Evolutionary conservation across 2,329 filamentous ascomycete genomes (phyloP).

Genomic region (Xylariomycetidae sp.): DNA sequence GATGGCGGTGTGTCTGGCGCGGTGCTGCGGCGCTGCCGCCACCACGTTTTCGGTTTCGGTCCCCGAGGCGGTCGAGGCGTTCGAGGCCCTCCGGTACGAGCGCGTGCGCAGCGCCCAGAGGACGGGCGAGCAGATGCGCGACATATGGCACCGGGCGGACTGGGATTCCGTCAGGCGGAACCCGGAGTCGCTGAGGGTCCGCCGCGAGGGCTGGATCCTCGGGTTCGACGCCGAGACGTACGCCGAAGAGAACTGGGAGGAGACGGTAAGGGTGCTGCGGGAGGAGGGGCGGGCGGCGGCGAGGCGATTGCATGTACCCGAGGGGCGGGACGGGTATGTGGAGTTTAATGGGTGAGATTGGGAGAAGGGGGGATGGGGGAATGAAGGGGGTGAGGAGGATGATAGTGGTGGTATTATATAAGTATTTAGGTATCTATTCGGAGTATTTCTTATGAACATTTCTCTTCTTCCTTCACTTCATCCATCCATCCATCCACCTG

Average conservation of each 20-base stretch:
- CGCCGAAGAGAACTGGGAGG: constrained; percentile 34
- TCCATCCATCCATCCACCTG: constrained; percentile 4
- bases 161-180: constrained; percentile 41
- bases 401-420: background rate
- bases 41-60: too few species aligned
- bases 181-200: constrained; percentile 38
- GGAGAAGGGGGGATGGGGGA: background rate
- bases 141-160: constrained; percentile 49
- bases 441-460: background rate
- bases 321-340: constrained; percentile 21
- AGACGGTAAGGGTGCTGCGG: constrained; percentile 18
- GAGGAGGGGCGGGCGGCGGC: constrained; percentile 15
- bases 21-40: too few species aligned
- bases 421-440: constrained; percentile 1
- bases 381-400: background rate
- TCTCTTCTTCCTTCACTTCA: background rate
- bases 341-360: too few species aligned
- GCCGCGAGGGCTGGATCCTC: constrained; percentile 44
- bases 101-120: constrained; percentile 43
- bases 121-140: constrained; percentile 40
- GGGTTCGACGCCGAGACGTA: constrained; percentile 44
- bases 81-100: constrained; percentile 42
- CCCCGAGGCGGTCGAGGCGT: constrained; percentile 36
- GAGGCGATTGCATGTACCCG: constrained; percentile 20
- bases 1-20: constrained; percentile 37